Evolutionary conservation across 2,329 filamentous ascomycete genomes (phyloP), one percentile per base, ranked within the genome.

Genomic region (Fusarium tuaranense): DNA sequence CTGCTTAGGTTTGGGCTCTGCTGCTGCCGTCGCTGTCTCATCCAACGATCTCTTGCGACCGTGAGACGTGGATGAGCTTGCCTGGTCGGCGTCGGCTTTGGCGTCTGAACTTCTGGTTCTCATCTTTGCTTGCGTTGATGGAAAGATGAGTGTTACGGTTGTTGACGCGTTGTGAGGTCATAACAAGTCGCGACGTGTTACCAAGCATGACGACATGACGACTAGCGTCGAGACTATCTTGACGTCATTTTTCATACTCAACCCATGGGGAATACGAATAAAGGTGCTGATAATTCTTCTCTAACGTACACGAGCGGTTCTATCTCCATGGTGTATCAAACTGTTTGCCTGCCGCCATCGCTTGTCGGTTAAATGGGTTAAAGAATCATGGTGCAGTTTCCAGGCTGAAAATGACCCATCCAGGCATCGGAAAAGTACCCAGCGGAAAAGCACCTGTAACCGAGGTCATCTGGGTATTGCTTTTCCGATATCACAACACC

Each of bases 31-130:
- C 3, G 61, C 38, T 0, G 44, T 69, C 7, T 69, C 60, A 27
- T 44, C 71, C 0, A 58, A 74, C 3, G 44, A 27, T 34, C 64
- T 46, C 36, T 74, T 74, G 9, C 51, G 68, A 8, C 71, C 68
- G 1, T 34, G 18, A n/a, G 68, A 39, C 0, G 30, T 16, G 18
- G 64, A 44, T 3, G 51, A 12, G 16, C 44, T 53, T 3, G 64
- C 53, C 38, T 63, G 20, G 2, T 69, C 51, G 9, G 71, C 55
- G 0, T 65, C 51, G 7, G 48, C 51, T 10, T 71, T 55, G 22
- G 44, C 14, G 12, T 38, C 44, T 38, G 30, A 22, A 13, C 44
- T 74, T 41, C 57, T 69, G 0, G 68, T 74, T 22, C 16, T 68
- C 60, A 73, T 61, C 2, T 61, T 71, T 22, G 32, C 41, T 16